These are phyloP conservation scores for Aureobasidium lini DNA, from an alignment of 2,329 filamentous ascomycete species.

Conservation along the genomic window DNA sequence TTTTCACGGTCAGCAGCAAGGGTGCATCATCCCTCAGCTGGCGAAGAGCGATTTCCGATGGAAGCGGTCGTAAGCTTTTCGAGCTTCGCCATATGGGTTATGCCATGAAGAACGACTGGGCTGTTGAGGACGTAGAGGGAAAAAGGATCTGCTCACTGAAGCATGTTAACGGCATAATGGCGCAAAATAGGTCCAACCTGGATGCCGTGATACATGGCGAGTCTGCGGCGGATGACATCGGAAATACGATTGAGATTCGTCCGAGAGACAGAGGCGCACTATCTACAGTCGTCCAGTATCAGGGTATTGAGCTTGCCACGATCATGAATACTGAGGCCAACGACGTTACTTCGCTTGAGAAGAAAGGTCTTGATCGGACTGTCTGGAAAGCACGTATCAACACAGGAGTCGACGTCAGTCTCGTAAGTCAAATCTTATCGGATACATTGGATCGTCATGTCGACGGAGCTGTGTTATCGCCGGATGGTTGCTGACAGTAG, in stretches of 20 bases:
- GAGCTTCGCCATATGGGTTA: slow-evolving; percentile 3
- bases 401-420: not conserved
- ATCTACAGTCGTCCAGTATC: not conserved
- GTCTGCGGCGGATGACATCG: not conserved
- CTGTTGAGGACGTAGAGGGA: not conserved
- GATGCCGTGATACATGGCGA: not conserved
- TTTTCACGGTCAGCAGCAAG: not conserved
- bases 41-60: not conserved
- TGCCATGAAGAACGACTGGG: not conserved
- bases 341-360: not conserved
- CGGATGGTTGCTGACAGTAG: not conserved
- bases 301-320: not conserved
- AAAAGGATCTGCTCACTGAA: not conserved
- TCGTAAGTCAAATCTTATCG: not conserved
- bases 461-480: no score
- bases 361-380: not conserved
- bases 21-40: not conserved
- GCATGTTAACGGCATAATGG: not conserved
- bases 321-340: not conserved
- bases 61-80: not conserved
- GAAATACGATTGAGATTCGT: not conserved
- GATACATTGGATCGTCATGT: not conserved
- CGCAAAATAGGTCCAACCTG: not conserved
- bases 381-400: not conserved
- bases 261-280: not conserved